Conservation (phyloP, 2,329 filamentous ascomycete species). For the Pseudocercospora cruenta region DNA sequence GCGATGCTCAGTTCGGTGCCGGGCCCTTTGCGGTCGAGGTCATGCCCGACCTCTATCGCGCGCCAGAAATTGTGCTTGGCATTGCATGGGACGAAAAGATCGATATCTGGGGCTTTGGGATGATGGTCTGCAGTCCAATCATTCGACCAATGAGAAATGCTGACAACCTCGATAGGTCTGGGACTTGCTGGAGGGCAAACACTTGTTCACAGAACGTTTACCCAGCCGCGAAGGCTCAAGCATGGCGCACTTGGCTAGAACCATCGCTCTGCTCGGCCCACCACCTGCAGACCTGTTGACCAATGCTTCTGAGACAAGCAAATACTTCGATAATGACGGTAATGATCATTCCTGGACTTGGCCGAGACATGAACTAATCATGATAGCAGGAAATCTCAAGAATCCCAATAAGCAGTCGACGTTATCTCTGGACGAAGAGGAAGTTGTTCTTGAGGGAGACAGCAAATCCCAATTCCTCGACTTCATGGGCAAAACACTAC, state of each 20-base stretch:
- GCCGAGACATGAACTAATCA: too few relatives aligned
- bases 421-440: too few relatives aligned
- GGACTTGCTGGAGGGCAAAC: conserved; percentile 43
- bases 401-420: too few relatives aligned
- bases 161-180: conserved; percentile 36
- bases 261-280: conserved; percentile 30
- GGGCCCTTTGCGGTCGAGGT: conserved; percentile 35
- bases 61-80: conserved; percentile 45
- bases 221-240: conserved; percentile 23
- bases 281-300: conserved; percentile 13
- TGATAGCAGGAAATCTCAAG: too few relatives aligned
- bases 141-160: neutral
- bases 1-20: conserved; percentile 43
- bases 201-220: conserved; percentile 34
- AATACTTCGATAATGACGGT: too few relatives aligned
- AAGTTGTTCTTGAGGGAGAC: too few relatives aligned
- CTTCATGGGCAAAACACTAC: too few relatives aligned
- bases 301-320: too few relatives aligned
- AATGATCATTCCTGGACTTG: too few relatives aligned
- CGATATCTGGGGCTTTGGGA: conserved; percentile 47
- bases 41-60: conserved; percentile 43
- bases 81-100: conserved; percentile 42
- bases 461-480: too few relatives aligned
- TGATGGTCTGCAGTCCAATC: conserved; percentile 36
- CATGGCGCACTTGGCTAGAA: conserved; percentile 33